Evolutionary conservation across 192 early-diverging fungal genomes (phyloP).

Genomic region (Coemansia sp.): DNA sequence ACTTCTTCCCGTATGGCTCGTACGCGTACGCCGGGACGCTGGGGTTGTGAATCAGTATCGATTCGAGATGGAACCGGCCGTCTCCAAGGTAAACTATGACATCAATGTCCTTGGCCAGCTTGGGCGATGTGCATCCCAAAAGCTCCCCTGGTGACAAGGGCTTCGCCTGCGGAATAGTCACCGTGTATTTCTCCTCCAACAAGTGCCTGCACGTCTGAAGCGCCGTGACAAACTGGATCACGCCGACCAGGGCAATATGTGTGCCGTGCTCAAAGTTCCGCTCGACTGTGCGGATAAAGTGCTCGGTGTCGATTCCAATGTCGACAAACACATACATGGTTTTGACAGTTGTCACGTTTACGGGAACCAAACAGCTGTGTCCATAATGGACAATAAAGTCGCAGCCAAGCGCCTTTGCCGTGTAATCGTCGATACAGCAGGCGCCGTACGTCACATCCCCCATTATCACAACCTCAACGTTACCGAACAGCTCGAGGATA

Average conservation of each 20-base stretch:
- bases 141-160: conserved; percentile 96
- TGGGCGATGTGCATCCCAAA: conserved; percentile 93
- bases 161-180: conserved; percentile 88
- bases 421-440: conserved; percentile 98
- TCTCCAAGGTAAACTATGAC: conserved; percentile 87
- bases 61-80: conserved; percentile 96
- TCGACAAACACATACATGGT: conserved; percentile 99
- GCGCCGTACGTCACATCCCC: conserved; percentile 99
- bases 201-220: conserved; percentile 65
- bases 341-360: conserved; percentile 91
- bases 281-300: conserved; percentile 88
- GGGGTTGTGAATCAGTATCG: conserved; percentile 98
- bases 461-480: conserved; percentile 93
- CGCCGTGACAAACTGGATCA: conserved; percentile 92
- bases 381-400: conserved; percentile 99
- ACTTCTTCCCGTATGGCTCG: conserved; percentile 91
- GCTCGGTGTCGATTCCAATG: conserved; percentile 89
- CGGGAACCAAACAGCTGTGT: conserved; percentile 96
- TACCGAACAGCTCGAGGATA: conserved; percentile 77
- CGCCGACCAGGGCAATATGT: conserved; percentile 80
- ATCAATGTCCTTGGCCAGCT: conserved; percentile 66
- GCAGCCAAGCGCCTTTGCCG: conserved; percentile 86
- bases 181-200: conserved; percentile 59
- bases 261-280: conserved; percentile 82
- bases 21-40: conserved; percentile 86